Evolutionary conservation across 176 grass and related monocot species (phyloP), one percentile per base, ranked within the genome.

Genomic region (Bolboschoenus planiculmis): DNA sequence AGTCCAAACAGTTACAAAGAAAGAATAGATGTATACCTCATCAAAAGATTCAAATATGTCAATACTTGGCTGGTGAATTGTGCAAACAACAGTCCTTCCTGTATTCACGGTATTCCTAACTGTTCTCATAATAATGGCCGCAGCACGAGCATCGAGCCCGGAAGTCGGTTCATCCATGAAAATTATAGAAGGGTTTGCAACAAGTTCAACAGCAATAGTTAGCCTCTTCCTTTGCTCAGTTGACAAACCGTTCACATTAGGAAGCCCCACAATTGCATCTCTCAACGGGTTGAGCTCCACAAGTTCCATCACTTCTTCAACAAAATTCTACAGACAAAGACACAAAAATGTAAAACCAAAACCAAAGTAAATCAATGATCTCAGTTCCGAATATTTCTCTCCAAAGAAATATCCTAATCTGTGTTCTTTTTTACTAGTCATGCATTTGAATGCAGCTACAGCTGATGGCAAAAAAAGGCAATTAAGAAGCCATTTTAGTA

Each of bases 41-140:
- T 97, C 91, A 33, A 97, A 97, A 43, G 94, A 88, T 97, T 97
- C 94, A 89, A 97, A 97, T 73, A 97, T 94, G 78, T 97, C 94
- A 75, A 97, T 97, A 83, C 94, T 97, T 56, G 94, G 94, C 21
- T 97, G 88, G 68, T 57, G 88, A 83, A 89, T 83, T 36, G 88
- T 89, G 43, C 88, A 89, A 55, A 89, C 78, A 18, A 86, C 80
- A 23, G 88, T 89, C 4, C 84, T 80, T 3, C 83, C 84, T 0
- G 88, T 83, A 58, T 86, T 83, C 6, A 71, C 84, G 0, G 35
- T 79, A 27, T 86, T 86, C 4, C 79, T 34, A 29, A 89, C 71
- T 14, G 84, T 50, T 26, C 66, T 82, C 84, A 89, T 89, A 74
- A 89, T 79, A 83, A 86, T 86, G 36, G 84, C 79, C 2, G 88